Conservation (phyloP, 768 basidiomycete species). For the Auriscalpium vulgare region DNA sequence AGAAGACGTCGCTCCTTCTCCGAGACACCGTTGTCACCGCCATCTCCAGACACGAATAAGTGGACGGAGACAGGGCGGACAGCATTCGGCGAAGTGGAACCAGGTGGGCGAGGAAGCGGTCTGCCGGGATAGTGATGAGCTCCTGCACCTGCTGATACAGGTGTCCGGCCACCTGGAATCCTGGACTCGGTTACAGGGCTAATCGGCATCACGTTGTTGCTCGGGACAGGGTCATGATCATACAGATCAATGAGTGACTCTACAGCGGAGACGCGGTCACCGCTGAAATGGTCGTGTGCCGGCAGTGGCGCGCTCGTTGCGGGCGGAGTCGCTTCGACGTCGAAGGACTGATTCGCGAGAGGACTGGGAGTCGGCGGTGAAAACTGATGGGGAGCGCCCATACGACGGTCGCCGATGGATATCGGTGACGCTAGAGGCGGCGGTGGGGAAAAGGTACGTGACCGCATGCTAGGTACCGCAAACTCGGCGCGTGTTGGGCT, state of each 20-base stretch:
- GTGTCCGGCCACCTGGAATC: too few relatives aligned
- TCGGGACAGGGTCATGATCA: slow-evolving; percentile 6
- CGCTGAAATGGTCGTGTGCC: neutral
- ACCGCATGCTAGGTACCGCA: slow-evolving; percentile 1
- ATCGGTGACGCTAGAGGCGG: slow-evolving; percentile 5
- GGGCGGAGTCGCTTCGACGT: neutral
- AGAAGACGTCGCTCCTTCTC: neutral
- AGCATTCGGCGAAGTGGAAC: slow-evolving; percentile 1
- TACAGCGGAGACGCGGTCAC: slow-evolving; percentile 9
- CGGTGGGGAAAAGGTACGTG: neutral
- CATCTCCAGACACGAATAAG: slow-evolving; percentile 7
- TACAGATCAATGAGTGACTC: slow-evolving; percentile 16
- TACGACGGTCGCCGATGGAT: neutral
- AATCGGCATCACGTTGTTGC: neutral
- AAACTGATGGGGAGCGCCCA: slow-evolving; percentile 5
- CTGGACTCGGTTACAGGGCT: neutral
- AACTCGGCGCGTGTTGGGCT: neutral
- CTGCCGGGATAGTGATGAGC: slow-evolving; percentile 12
- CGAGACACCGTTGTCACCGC: neutral
- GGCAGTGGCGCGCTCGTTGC: neutral
- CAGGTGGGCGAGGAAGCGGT: slow-evolving; percentile 14
- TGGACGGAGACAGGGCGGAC: slow-evolving; percentile 9
- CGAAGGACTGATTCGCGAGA: slow-evolving; percentile 11
- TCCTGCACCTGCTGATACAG: neutral
- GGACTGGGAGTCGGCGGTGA: slow-evolving; percentile 14